Base-by-base conservation (phyloP, 148 eudicot species). In the Cornus kousa region DNA sequence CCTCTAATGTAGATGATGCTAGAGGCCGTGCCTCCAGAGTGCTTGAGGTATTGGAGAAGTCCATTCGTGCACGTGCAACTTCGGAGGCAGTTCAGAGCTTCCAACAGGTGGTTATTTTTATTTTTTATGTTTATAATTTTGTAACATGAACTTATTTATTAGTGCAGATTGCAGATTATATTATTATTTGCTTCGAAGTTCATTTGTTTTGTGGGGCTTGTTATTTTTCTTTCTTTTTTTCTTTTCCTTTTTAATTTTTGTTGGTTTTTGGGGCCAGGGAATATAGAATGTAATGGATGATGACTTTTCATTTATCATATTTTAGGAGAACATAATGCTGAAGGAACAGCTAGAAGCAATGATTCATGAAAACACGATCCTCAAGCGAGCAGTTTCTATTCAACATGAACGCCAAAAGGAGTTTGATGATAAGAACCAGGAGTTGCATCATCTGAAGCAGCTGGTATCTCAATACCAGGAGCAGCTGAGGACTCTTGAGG, bases 351-450 rank as follows among this genome's bases (percentile, higher is more conserved):
- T 89, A 5, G 87, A 93, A 81, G 84, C 84, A 24, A 73, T 91
- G 43, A 78, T 91, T 73, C 91, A 93, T 67, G 94, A 93, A 77
- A 93, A 93, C 60, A 60, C 85, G 46, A 85, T 93, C 60, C 87
- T 93, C 14, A 93, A 93, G 79, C 89, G 95, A 78, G 97, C 97
- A 22, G 94, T 93, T 77, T 83, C 95, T 23, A 87, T 93, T 64
- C 97, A 93, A 60, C 97, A 93, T 80, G 97, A 91, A 74, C 92
- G 97, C 22, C 97, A 93, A 55, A 91, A 93, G 81, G 97, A 91
- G 83, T 91, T 85, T 67, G 97, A 93, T 31, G 87, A 86, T 16
- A 88, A 79, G 84, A 83, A 85, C 59, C 87, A 85, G 77, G 97
- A 93, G 81, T 79, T 91, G 82, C 87, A 88, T 71, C 87, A 90